phyloP scores from a whole-genome alignment of 768 basidiomycete genomes.

The Pleurotus ostreatus region DNA sequence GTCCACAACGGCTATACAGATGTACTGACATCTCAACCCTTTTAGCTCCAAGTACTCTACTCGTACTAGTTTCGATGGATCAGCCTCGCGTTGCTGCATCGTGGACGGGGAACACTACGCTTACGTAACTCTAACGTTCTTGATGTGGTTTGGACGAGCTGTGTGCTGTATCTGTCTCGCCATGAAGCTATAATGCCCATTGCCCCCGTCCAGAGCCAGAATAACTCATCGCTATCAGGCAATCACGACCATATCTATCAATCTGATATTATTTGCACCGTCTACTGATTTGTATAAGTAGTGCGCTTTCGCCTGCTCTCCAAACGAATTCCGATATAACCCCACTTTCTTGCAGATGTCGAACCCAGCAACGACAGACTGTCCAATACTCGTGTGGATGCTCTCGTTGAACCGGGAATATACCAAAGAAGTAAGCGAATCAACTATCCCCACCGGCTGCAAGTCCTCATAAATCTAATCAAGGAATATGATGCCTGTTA shows the following conservation, averaged over 20 bases:
- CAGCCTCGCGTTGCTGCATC: no score
- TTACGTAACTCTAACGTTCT: no score
- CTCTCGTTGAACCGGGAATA: slow-evolving; percentile 73
- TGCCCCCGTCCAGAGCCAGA: neutral
- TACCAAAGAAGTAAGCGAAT: slow-evolving; percentile 49
- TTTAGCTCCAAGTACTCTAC: no score
- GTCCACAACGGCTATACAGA: no score
- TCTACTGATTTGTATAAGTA: no score
- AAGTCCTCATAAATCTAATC: slow-evolving; percentile 10
- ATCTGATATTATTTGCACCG: neutral
- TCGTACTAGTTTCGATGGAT: no score
- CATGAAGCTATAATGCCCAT: slow-evolving; percentile 9
- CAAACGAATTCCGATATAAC: neutral
- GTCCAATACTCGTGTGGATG: slow-evolving; percentile 79
- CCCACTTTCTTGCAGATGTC: neutral
- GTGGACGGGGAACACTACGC: no score
- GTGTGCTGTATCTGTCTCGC: neutral
- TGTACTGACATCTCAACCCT: no score
- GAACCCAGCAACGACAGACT: slow-evolving; percentile 28
- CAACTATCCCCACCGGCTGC: slow-evolving; percentile 2
- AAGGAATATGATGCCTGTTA: slow-evolving; percentile 76
- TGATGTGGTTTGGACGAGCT: no score
- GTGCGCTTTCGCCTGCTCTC: no score
- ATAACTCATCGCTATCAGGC: neutral
- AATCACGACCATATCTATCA: neutral